Conservation (phyloP, 495 filamentous ascomycete species). For the Aspergillus funiculosus region DNA sequence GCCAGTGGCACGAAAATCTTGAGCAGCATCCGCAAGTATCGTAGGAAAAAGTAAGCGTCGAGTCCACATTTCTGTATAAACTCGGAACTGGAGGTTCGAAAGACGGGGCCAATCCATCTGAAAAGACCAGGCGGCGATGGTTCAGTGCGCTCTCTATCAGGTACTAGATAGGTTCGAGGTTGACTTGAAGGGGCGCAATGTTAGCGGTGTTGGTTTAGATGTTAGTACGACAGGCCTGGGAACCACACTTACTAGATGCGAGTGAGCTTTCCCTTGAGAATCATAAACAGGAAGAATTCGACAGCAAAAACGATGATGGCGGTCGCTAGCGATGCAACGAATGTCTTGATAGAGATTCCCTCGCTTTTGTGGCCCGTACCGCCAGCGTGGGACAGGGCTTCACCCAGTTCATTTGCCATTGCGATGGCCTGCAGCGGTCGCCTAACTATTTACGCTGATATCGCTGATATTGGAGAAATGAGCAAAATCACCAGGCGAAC, state of each 20-base stretch:
- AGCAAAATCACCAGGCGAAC: too few species aligned
- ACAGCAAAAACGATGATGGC: slow-evolving; percentile 71
- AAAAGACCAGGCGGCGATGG: slow-evolving; percentile 66
- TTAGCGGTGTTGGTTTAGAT: background rate
- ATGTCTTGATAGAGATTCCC: slow-evolving; percentile 49
- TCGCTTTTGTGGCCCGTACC: slow-evolving; percentile 40
- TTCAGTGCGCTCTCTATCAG: slow-evolving; percentile 74
- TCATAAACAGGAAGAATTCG: slow-evolving; percentile 68
- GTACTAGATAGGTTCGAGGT: slow-evolving; percentile 87
- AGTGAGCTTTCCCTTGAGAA: slow-evolving; percentile 70
- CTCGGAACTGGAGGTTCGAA: slow-evolving; percentile 74
- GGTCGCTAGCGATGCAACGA: slow-evolving; percentile 69
- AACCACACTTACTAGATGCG: slow-evolving; percentile 69
- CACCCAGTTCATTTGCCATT: slow-evolving; percentile 30
- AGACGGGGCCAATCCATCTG: slow-evolving; percentile 62
- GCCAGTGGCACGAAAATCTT: slow-evolving; percentile 86
- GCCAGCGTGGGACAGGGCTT: slow-evolving; percentile 36
- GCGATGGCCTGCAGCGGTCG: slow-evolving; percentile 1
- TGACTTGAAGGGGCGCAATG: slow-evolving; percentile 43
- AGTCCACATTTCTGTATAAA: slow-evolving; percentile 93
- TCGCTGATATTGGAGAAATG: too few species aligned
- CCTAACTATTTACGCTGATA: background rate
- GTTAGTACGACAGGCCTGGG: background rate
- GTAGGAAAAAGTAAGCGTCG: slow-evolving; percentile 96
- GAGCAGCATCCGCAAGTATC: slow-evolving; percentile 88